A percentile compares a stretch with the other conserved stretches of the same genome.
phyloP scores from a whole-genome alignment of 352 stramenopile species.

The Lagenidium giganteum region DNA sequence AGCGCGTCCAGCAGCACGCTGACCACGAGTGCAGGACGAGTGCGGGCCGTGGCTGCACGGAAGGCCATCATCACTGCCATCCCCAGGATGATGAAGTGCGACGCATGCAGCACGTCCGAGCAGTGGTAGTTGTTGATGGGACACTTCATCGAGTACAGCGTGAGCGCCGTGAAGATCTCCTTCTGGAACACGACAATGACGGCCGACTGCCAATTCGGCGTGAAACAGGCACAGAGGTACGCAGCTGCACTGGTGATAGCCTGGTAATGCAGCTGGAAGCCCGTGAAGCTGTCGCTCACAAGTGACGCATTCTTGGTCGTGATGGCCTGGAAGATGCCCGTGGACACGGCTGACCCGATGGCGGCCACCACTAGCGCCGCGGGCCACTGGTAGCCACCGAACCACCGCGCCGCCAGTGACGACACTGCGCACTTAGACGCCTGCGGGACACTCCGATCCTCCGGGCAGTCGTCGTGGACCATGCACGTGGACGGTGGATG shows the following conservation, averaged over 20 bases:
- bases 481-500: not conserved
- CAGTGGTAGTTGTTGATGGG: conserved; percentile 52
- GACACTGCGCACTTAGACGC: conserved; percentile 6
- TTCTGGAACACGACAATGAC: conserved; percentile 37
- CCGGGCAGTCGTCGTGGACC: not conserved
- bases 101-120: conserved; percentile 22
- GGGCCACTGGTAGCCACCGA: conserved; percentile 35
- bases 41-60: conserved; percentile 26
- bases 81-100: conserved; percentile 25
- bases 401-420: conserved; percentile 3
- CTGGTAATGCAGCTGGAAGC: conserved; percentile 38
- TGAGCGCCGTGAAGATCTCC: conserved; percentile 41
- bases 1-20: conserved; percentile 45
- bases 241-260: conserved; percentile 29
- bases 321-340: conserved; percentile 26
- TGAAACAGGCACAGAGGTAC: conserved; percentile 36
- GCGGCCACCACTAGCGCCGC: conserved; percentile 29
- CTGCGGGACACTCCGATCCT: not conserved
- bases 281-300: conserved; percentile 39
- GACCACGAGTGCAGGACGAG: conserved; percentile 28
- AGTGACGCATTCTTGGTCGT: no score
- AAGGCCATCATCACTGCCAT: conserved; percentile 42
- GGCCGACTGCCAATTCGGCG: conserved; percentile 45
- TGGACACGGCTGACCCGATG: conserved; percentile 23
- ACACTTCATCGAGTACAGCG: conserved; percentile 54